A percentile compares a stretch with the other conserved stretches of the same genome.
These are phyloP conservation scores for Yamadazyma conglobata DNA, from an alignment of 1,139 yeast genomes.

Conservation along the genomic window DNA sequence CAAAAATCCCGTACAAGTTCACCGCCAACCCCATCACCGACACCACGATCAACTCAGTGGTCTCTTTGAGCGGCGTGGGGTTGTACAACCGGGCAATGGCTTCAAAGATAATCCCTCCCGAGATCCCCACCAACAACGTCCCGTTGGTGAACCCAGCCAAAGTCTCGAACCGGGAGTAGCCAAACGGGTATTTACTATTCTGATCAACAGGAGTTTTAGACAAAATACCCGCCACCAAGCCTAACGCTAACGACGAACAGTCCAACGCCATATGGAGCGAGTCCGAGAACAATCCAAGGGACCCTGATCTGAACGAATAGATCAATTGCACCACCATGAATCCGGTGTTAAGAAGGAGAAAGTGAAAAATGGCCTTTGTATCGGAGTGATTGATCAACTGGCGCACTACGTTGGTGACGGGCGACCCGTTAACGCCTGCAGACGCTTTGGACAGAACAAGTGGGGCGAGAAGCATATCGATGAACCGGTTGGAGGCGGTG, in stretches of 20 bases:
- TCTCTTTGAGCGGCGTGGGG: slow-evolving; percentile 75
- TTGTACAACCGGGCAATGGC: slow-evolving; percentile 75
- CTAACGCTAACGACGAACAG: slow-evolving; percentile 85
- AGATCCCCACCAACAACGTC: slow-evolving; percentile 79
- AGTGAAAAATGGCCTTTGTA: slow-evolving; percentile 85
- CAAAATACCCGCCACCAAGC: slow-evolving; percentile 76
- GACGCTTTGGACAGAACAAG: no score
- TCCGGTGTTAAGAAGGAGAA: slow-evolving; percentile 76
- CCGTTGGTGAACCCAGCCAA: slow-evolving; percentile 96
- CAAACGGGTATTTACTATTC: slow-evolving; percentile 77
- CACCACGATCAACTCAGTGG: slow-evolving; percentile 83
- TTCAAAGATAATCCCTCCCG: slow-evolving; percentile 82
- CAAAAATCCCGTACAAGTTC: slow-evolving; percentile 87
- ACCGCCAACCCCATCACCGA: slow-evolving; percentile 82
- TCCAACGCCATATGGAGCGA: slow-evolving; percentile 95
- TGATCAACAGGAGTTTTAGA: slow-evolving; percentile 48
- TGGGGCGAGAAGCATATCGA: no score
- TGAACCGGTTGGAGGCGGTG: no score
- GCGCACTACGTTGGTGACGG: slow-evolving; percentile 1
- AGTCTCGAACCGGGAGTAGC: slow-evolving; percentile 79
- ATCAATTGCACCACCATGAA: slow-evolving; percentile 93
- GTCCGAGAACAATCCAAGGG: slow-evolving; percentile 87
- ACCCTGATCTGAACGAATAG: slow-evolving; percentile 88
- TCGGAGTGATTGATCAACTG: slow-evolving; percentile 49
- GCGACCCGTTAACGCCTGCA: no score